phyloP scores from a whole-genome alignment of 2,329 filamentous ascomycete genomes.

The Stylonectria norvegica region DNA sequence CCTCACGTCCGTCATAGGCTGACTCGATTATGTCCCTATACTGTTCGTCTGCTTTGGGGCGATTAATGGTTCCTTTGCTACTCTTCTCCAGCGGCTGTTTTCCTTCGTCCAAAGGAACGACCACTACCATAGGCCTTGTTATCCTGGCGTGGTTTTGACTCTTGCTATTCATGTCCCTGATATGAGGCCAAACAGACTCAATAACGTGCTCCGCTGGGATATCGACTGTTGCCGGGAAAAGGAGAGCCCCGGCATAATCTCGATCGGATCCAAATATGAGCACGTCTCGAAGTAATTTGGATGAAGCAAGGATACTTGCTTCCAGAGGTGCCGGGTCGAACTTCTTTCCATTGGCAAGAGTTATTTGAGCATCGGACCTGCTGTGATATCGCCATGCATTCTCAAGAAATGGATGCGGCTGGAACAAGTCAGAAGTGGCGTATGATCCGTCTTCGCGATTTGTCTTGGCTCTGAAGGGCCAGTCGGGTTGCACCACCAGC shows the following conservation, averaged over 20 bases:
- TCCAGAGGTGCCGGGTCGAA: constrained; percentile 64
- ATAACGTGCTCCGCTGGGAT: constrained; percentile 37
- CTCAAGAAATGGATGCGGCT: constrained; percentile 46
- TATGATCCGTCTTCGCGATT: constrained; percentile 60
- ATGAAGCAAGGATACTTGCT: constrained; percentile 46
- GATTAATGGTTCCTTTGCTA: constrained; percentile 59
- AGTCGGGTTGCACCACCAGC: constrained; percentile 50
- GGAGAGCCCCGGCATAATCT: constrained; percentile 53
- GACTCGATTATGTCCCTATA: constrained; percentile 45
- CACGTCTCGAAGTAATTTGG: constrained; percentile 46
- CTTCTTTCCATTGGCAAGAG: constrained; percentile 64
- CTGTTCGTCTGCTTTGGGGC: constrained; percentile 47
- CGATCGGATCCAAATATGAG: constrained; percentile 59
- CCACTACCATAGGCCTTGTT: constrained; percentile 47
- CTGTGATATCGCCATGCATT: constrained; percentile 62
- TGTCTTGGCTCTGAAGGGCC: constrained; percentile 57
- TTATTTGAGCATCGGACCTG: constrained; percentile 59
- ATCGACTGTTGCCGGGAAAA: constrained; percentile 42
- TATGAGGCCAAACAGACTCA: constrained; percentile 37
- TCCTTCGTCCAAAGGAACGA: constrained; percentile 32
- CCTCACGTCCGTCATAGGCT: constrained; percentile 37
- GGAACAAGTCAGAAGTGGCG: constrained; percentile 62
- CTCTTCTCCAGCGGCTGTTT: constrained; percentile 49
- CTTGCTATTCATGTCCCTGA: constrained; percentile 47
- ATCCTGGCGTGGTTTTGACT: constrained; percentile 51